Percentiles rank a stretch among this genome's conserved stretches.
These are phyloP conservation scores for Brassica juncea DNA, from an alignment of 345 rosid genomes.

Conservation along the genomic window DNA sequence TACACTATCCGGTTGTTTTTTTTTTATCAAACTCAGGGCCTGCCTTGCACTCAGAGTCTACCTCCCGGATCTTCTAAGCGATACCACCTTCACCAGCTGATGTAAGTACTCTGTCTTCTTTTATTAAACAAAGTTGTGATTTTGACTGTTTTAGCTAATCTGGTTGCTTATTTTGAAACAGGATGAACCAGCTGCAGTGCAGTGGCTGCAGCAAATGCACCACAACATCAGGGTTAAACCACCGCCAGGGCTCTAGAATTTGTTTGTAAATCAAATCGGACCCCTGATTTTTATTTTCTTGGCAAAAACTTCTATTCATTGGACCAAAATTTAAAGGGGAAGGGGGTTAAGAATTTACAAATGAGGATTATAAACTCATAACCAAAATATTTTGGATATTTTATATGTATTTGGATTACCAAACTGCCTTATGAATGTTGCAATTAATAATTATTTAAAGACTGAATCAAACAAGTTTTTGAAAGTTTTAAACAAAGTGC, in stretches of 20 bases:
- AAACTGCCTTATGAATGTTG: constrained; percentile 15
- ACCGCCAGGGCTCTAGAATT: constrained; percentile 54
- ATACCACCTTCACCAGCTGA: constrained; percentile 67
- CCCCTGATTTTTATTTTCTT: constrained; percentile 2
- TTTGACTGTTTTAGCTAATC: constrained; percentile 13
- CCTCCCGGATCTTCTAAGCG: constrained; percentile 77
- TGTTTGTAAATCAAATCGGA: constrained; percentile 51
- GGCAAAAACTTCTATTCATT: neutral
- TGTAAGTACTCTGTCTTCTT: constrained; percentile 50
- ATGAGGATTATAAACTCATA: constrained; percentile 23
- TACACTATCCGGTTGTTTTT: neutral
- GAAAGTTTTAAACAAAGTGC: neutral
- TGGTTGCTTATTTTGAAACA: constrained; percentile 32
- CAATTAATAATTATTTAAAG: constrained; percentile 22
- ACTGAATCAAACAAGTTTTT: constrained; percentile 2
- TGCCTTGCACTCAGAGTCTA: constrained; percentile 70
- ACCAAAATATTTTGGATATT: constrained; percentile 20
- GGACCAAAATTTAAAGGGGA: constrained; percentile 15
- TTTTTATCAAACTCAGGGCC: constrained; percentile 39
- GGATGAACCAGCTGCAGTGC: constrained; percentile 80
- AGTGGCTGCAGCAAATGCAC: constrained; percentile 84
- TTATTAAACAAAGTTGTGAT: neutral
- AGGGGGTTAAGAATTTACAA: constrained; percentile 7
- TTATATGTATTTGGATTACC: constrained; percentile 29
- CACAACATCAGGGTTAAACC: constrained; percentile 55